phyloP scores from a whole-genome alignment of 495 filamentous ascomycete species.

The Podospora conica region DNA sequence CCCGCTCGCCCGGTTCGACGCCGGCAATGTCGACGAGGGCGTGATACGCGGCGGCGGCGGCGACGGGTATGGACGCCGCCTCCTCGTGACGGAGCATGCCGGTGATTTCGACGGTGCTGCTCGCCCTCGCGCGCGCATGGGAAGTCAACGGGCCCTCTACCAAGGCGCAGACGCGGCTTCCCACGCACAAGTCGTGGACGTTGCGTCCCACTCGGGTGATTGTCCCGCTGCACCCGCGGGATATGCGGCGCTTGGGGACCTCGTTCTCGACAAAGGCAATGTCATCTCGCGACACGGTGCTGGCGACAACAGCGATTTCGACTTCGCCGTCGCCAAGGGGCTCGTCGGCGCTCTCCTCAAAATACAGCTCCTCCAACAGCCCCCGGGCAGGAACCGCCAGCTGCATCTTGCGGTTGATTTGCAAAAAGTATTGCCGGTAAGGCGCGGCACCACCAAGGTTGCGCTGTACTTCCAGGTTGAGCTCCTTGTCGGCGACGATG shows the following conservation, averaged over 20 bases:
- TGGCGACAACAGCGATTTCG: slow-evolving; percentile 37
- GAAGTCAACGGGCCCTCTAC: slow-evolving; percentile 25
- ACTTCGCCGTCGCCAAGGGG: slow-evolving; percentile 31
- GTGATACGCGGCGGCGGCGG: slow-evolving; percentile 50
- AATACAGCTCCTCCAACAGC: slow-evolving; percentile 20
- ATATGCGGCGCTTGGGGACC: slow-evolving; percentile 21
- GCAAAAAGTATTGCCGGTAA: slow-evolving; percentile 28
- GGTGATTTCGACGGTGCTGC: slow-evolving; percentile 34
- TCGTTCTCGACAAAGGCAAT: slow-evolving; percentile 35
- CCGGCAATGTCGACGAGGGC: slow-evolving; percentile 33
- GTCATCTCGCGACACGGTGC: slow-evolving; percentile 24
- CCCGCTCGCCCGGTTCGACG: slow-evolving; percentile 38
- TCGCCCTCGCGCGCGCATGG: slow-evolving; percentile 16
- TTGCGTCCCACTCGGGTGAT: slow-evolving; percentile 34
- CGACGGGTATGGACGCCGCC: slow-evolving; percentile 47
- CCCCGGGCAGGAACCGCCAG: slow-evolving; percentile 12
- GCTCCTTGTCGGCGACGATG: slow-evolving; percentile 31
- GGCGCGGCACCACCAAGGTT: slow-evolving; percentile 28
- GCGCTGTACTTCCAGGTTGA: slow-evolving; percentile 32
- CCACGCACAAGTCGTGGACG: slow-evolving; percentile 31
- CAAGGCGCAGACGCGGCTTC: slow-evolving; percentile 36
- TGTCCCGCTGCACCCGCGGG: slow-evolving; percentile 36
- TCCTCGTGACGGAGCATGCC: slow-evolving; percentile 38
- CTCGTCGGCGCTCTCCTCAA: slow-evolving; percentile 23
- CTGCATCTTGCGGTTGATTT: slow-evolving; percentile 22